These are phyloP conservation scores for Phytophthora podocarpi DNA, from an alignment of 352 stramenopile species.

Conservation along the genomic window DNA sequence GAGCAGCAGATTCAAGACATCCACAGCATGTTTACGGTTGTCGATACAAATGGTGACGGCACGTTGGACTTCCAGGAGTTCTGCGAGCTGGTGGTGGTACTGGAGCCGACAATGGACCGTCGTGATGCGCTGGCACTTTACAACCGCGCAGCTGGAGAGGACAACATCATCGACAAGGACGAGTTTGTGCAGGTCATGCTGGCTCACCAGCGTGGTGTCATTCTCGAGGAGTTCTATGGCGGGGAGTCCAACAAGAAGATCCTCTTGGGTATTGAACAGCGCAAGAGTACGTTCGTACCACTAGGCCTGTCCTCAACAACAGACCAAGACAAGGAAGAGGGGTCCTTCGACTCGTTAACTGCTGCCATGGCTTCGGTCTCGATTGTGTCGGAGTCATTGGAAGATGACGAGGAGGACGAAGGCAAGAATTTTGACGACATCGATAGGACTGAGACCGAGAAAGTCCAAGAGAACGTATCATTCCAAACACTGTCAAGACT, in stretches of 20 bases:
- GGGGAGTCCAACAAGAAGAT: slow-evolving; percentile 62
- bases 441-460: slow-evolving; percentile 19
- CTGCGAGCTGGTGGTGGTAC: slow-evolving; percentile 59
- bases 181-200: slow-evolving; percentile 83
- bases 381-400: slow-evolving; percentile 16
- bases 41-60: slow-evolving; percentile 76
- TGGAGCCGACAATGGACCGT: slow-evolving; percentile 72
- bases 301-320: slow-evolving; percentile 11
- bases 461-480: slow-evolving; percentile 58
- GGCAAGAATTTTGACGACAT: slow-evolving; percentile 9
- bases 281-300: slow-evolving; percentile 43
- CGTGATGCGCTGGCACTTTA: slow-evolving; percentile 66
- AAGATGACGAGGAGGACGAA: slow-evolving; percentile 45
- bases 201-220: slow-evolving; percentile 63
- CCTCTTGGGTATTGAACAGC: slow-evolving; percentile 50
- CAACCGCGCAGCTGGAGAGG: slow-evolving; percentile 64
- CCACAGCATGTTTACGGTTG: slow-evolving; percentile 68
- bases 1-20: slow-evolving; percentile 82
- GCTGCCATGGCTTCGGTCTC: slow-evolving; percentile 49
- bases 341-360: slow-evolving; percentile 60
- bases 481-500: slow-evolving; percentile 65
- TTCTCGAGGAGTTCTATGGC: slow-evolving; percentile 70
- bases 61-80: slow-evolving; percentile 79
- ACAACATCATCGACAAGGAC: slow-evolving; percentile 83
- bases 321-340: slow-evolving; percentile 53